Conservation (phyloP, 495 filamentous ascomycete species). For the Neurospora sp. region DNA sequence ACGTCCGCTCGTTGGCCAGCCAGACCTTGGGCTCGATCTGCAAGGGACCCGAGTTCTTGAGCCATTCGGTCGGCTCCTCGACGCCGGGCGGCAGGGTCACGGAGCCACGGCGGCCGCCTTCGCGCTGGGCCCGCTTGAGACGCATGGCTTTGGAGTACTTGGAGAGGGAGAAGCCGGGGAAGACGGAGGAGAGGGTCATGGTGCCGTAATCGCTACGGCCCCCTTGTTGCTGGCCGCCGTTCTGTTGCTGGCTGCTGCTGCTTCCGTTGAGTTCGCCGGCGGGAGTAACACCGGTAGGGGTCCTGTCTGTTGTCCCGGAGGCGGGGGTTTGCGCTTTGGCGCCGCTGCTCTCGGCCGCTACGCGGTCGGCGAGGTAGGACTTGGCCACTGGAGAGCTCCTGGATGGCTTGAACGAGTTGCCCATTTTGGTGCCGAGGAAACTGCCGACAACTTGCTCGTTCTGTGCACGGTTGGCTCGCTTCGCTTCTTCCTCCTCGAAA, state of each 20-base stretch:
- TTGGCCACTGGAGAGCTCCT: conserved; percentile 53
- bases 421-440: conserved; percentile 47
- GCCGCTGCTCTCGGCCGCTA: conserved; percentile 25
- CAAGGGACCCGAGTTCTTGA: conserved; percentile 87
- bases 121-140: conserved; percentile 22
- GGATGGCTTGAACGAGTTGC: conserved; percentile 39
- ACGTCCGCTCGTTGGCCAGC: conserved; percentile 96
- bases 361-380: conserved; percentile 41
- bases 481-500: conserved; percentile 83
- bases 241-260: neutral
- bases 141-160: conserved; percentile 48
- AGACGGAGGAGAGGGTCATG: conserved; percentile 40
- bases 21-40: conserved; percentile 95
- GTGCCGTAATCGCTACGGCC: conserved; percentile 31
- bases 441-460: conserved; percentile 85
- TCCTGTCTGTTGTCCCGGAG: conserved; percentile 8
- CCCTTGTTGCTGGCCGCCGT: conserved; percentile 1
- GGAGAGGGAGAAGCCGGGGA: conserved; percentile 66
- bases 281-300: conserved; percentile 21
- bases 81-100: conserved; percentile 69
- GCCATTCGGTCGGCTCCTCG: conserved; percentile 67
- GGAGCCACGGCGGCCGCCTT: conserved; percentile 2
- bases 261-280: conserved; percentile 7
- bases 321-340: conserved; percentile 9
- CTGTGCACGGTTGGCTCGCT: conserved; percentile 65